Percentiles rank a stretch among this genome's conserved stretches.
Conservation (phyloP, 768 basidiomycete genomes). For the Leucosporidium creatinivorum region DNA sequence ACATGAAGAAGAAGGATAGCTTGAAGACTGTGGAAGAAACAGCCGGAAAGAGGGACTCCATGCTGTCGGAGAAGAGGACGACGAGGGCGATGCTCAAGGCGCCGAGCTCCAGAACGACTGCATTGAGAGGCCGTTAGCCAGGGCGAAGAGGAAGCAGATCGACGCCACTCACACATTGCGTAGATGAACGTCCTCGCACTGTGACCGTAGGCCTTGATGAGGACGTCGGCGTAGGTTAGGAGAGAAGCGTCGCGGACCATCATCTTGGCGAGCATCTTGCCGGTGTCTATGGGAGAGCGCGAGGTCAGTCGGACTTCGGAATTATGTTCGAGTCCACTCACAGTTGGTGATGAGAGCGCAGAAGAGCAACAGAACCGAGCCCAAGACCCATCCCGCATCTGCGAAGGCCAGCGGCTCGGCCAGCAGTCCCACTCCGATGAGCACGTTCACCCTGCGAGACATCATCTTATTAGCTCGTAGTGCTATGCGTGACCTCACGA, state of each 20-base stretch:
- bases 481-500: neutral
- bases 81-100: slow-evolving; percentile 67
- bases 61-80: slow-evolving; percentile 78
- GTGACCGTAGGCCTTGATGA: slow-evolving; percentile 76
- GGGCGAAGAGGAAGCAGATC: too few relatives aligned
- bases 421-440: slow-evolving; percentile 35
- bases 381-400: slow-evolving; percentile 79
- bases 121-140: neutral
- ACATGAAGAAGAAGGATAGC: slow-evolving; percentile 64
- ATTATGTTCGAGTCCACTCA: slow-evolving; percentile 50
- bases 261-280: slow-evolving; percentile 73
- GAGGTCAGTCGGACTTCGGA: too few relatives aligned
- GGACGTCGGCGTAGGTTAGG: slow-evolving; percentile 82
- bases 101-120: slow-evolving; percentile 18
- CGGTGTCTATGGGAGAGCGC: slow-evolving; percentile 48
- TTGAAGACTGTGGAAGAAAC: slow-evolving; percentile 69
- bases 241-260: slow-evolving; percentile 63
- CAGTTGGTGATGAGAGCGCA: slow-evolving; percentile 80
- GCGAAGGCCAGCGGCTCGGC: slow-evolving; percentile 62
- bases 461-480: too few relatives aligned
- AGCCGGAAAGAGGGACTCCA: slow-evolving; percentile 62
- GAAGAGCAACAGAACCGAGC: slow-evolving; percentile 62
- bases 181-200: slow-evolving; percentile 60
- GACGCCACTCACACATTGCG: slow-evolving; percentile 42
- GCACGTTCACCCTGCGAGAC: slow-evolving; percentile 29